phyloP scores from a whole-genome alignment of 2,329 filamentous ascomycete species.

The Amauroascus niger region DNA sequence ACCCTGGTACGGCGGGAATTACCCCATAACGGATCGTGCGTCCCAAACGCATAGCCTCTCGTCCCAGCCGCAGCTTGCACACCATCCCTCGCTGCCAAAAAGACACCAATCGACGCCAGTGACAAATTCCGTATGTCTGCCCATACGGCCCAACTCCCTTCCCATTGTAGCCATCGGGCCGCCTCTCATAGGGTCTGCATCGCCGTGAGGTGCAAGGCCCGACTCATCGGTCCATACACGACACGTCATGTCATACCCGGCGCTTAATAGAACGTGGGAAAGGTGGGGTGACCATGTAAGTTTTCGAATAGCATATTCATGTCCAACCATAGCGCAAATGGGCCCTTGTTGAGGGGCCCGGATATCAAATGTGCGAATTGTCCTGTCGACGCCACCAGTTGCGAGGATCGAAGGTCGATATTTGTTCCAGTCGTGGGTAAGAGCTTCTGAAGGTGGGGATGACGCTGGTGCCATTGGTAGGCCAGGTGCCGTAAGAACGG shows the following conservation, averaged over 20 bases:
- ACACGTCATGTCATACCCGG: slow-evolving; percentile 97
- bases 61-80: slow-evolving; percentile 89
- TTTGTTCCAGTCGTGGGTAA: slow-evolving; percentile 99
- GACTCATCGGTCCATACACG: slow-evolving; percentile 84
- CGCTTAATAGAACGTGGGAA: slow-evolving; percentile 75
- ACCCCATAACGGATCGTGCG: slow-evolving; percentile 55
- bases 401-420: slow-evolving; percentile 79
- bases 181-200: slow-evolving; percentile 32
- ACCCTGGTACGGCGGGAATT: neutral
- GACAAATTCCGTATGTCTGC: slow-evolving; percentile 85
- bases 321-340: slow-evolving; percentile 63
- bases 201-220: slow-evolving; percentile 26
- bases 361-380: slow-evolving; percentile 84
- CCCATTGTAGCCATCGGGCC: slow-evolving; percentile 44
- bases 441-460: slow-evolving; percentile 62
- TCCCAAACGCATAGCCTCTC: slow-evolving; percentile 89
- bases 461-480: slow-evolving; percentile 30
- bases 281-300: slow-evolving; percentile 89
- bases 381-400: slow-evolving; percentile 76
- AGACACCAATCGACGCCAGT: slow-evolving; percentile 97
- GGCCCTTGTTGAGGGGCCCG: slow-evolving; percentile 65
- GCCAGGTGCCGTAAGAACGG: slow-evolving; percentile 31
- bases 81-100: slow-evolving; percentile 92
- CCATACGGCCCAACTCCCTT: slow-evolving; percentile 75
- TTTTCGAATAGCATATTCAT: slow-evolving; percentile 81